Evolutionary conservation across 2,329 filamentous ascomycete species (phyloP), one percentile per base, ranked within the genome.

Genomic region (Monilinia fructicola): DNA sequence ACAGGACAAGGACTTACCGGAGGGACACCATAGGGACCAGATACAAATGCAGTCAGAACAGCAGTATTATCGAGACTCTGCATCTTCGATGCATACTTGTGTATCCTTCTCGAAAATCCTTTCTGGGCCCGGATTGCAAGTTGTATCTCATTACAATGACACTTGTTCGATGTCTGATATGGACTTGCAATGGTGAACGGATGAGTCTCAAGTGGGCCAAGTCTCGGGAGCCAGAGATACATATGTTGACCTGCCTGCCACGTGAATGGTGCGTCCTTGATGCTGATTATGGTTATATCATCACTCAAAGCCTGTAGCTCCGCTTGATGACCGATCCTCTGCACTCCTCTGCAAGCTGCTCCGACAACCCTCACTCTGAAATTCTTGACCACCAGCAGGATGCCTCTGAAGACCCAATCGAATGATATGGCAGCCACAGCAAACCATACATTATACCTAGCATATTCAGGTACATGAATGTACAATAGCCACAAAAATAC

Each of bases 401-500:
- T 84, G 69, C 2, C 76, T 71, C 71, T 81, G 75, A 61, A 86
- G 81, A 65, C 82, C 82, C n/a, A 81, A 71, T 91, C 89, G 67
- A 88, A 84, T 61, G 81, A 85, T 52, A 90, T 80, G 2, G 88
- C 81, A 1, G 82, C 85, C 23, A 91, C 79, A 16, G 87, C 82
- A 70, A 90, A 85, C 87, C 87, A 91, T 48, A 91, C 77, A 65
- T 89, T 86, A 73, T 86, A 85, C 38, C 78, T 80, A 9, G 87
- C 84, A 58, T 84, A 82, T 10, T 73, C 73, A 1, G 89, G 88
- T 4, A 89, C 82, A 74, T 92, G 89, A 48, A 83, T 78, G 71
- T 88, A 86, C 12, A 90, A 76, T 52, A 89, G 79, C 78, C 84
- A 89, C 48, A 90, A 77, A 72, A 91, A 84, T 31, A 88, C 73